Evolutionary conservation across 768 basidiomycete species (phyloP).

Genomic region (Tulasnella sp.): DNA sequence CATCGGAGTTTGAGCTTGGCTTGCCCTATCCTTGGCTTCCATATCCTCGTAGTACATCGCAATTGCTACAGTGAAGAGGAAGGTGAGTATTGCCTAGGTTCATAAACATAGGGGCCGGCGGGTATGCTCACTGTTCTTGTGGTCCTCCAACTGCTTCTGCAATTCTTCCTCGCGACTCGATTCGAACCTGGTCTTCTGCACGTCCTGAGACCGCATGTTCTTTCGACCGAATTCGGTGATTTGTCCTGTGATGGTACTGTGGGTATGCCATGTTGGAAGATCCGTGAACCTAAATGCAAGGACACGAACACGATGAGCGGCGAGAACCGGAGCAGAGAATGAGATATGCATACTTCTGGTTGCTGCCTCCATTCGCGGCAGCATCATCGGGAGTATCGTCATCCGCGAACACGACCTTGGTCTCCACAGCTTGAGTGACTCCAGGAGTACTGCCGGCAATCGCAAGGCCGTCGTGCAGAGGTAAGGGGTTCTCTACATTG

Average conservation of each 20-base stretch:
- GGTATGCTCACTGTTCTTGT: conserved; percentile 3
- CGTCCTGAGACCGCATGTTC: conserved; percentile 26
- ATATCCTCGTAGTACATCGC: conserved; percentile 20
- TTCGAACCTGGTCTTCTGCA: not conserved
- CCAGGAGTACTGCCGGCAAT: conserved; percentile 62
- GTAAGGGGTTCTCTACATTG: conserved; percentile 40
- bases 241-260: conserved; percentile 91
- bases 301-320: not conserved
- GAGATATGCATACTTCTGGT: conserved; percentile 48
- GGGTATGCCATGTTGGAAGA: conserved; percentile 89
- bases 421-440: conserved; percentile 54
- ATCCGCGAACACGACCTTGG: conserved; percentile 75
- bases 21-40: conserved; percentile 11
- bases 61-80: not conserved
- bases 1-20: conserved; percentile 7
- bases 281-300: conserved; percentile 63
- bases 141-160: not conserved
- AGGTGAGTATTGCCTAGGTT: not conserved
- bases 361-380: conserved; percentile 71
- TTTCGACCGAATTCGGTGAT: conserved; percentile 78
- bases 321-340: not conserved
- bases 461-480: conserved; percentile 54
- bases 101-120: not conserved
- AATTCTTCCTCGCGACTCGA: not conserved
- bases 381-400: conserved; percentile 82